Evolutionary conservation across 768 basidiomycete species (phyloP).

Genomic region (Lactarius sp.): DNA sequence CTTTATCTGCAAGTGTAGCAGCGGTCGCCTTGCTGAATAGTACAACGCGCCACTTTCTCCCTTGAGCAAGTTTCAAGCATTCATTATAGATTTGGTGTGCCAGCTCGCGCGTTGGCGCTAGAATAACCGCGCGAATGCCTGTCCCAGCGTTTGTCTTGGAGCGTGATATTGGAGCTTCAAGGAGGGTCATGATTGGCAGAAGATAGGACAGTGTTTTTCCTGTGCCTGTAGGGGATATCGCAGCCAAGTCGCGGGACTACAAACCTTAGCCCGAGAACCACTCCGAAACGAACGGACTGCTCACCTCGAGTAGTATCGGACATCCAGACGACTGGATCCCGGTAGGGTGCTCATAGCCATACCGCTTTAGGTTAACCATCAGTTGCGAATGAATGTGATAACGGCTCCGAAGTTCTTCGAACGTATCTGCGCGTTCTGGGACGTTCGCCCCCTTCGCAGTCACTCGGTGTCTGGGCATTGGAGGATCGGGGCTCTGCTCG

Average conservation of each 20-base stretch:
- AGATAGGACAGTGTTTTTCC: slow-evolving; percentile 96
- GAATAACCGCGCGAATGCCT: slow-evolving; percentile 72
- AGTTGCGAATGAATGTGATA: slow-evolving; percentile 57
- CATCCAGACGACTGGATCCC: slow-evolving; percentile 77
- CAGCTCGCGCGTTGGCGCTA: slow-evolving; percentile 94
- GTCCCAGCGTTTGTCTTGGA: slow-evolving; percentile 40
- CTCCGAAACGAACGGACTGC: slow-evolving; percentile 23
- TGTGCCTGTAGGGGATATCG: slow-evolving; percentile 95
- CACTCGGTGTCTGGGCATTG: slow-evolving; percentile 54
- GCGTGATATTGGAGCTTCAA: slow-evolving; percentile 52
- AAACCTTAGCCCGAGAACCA: background rate
- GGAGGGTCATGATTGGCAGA: slow-evolving; percentile 65
- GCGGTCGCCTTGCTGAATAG: slow-evolving; percentile 90
- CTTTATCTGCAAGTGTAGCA: slow-evolving; percentile 68
- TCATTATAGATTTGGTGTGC: slow-evolving; percentile 95
- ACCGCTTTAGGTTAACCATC: slow-evolving; percentile 55
- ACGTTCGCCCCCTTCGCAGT: slow-evolving; percentile 68
- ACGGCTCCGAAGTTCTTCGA: slow-evolving; percentile 53
- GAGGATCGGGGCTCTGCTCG: slow-evolving; percentile 26
- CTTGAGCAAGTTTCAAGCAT: slow-evolving; percentile 72
- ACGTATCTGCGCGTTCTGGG: slow-evolving; percentile 53
- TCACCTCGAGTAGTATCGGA: slow-evolving; percentile 74
- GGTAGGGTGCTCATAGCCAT: slow-evolving; percentile 65
- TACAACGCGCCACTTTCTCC: slow-evolving; percentile 76
- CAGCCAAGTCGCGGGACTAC: slow-evolving; percentile 80